phyloP scores from a whole-genome alignment of 1,284 basidiomycete genomes.

The Heliocybe sulcata region DNA sequence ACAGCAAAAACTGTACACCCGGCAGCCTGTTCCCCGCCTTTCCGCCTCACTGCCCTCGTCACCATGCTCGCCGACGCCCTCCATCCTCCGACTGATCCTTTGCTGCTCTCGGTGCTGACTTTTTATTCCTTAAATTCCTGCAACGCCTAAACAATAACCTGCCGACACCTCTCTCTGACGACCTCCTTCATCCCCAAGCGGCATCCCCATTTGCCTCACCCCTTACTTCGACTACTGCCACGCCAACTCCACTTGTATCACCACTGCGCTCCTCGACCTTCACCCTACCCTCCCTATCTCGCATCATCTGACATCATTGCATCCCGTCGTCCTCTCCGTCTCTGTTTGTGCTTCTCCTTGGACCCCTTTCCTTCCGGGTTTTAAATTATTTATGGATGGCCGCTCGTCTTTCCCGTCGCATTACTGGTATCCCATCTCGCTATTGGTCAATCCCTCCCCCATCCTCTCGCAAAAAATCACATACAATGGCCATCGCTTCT shows the following conservation, averaged over 20 bases:
- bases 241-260: too few relatives aligned
- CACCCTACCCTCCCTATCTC: too few relatives aligned
- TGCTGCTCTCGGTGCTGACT: not conserved
- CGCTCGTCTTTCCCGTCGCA: not conserved
- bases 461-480: not conserved
- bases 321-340: not conserved
- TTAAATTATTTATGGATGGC: not conserved
- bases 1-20: too few relatives aligned
- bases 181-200: constrained; percentile 1
- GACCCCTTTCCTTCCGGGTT: not conserved
- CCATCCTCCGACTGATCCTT: not conserved
- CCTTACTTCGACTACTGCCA: too few relatives aligned
- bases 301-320: not conserved
- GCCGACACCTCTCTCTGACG: constrained; percentile 6
- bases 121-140: constrained; percentile 1
- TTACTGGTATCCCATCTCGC: not conserved
- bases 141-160: not conserved
- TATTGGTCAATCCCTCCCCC: not conserved
- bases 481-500: not conserved
- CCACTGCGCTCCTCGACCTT: too few relatives aligned
- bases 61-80: not conserved
- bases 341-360: not conserved
- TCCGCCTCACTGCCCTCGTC: not conserved
- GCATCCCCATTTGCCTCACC: too few relatives aligned
- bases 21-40: constrained; percentile 7